Conservation (phyloP, 2,329 filamentous ascomycete genomes). For the Aspergillus nomiae region DNA sequence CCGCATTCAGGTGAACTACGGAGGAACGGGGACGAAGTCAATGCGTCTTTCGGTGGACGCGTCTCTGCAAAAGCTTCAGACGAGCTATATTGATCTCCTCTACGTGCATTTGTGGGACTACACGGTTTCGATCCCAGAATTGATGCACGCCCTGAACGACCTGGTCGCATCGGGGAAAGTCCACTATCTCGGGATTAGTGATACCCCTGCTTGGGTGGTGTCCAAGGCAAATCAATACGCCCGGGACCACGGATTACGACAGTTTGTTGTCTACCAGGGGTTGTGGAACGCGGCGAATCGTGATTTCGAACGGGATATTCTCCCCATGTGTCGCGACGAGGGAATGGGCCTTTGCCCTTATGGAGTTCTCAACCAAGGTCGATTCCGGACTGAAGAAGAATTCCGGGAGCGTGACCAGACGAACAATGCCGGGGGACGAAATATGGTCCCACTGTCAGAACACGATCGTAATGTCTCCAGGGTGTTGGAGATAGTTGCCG, state of each 20-base stretch:
- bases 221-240: slow-evolving; percentile 60
- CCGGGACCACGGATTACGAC: slow-evolving; percentile 66
- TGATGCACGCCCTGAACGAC: slow-evolving; percentile 68
- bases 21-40: slow-evolving; percentile 38
- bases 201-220: slow-evolving; percentile 68
- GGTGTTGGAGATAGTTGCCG: slow-evolving; percentile 13
- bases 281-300: slow-evolving; percentile 63
- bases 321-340: slow-evolving; percentile 65
- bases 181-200: slow-evolving; percentile 67
- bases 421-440: slow-evolving; percentile 20
- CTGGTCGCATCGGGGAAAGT: slow-evolving; percentile 65
- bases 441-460: slow-evolving; percentile 12
- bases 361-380: slow-evolving; percentile 40
- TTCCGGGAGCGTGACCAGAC: slow-evolving; percentile 29
- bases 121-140: slow-evolving; percentile 62
- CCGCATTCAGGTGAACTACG: slow-evolving; percentile 43
- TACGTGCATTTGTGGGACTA: slow-evolving; percentile 61
- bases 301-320: slow-evolving; percentile 69
- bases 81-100: slow-evolving; percentile 39
- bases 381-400: slow-evolving; percentile 46
- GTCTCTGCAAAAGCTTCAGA: slow-evolving; percentile 34
- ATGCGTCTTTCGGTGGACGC: slow-evolving; percentile 30
- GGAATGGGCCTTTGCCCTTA: slow-evolving; percentile 63
- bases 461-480: slow-evolving; percentile 17
- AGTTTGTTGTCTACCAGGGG: slow-evolving; percentile 72